A percentile compares a stretch with the other conserved stretches of the same genome.
These are phyloP conservation scores for Plenodomus lindquistii DNA, from an alignment of 2,329 filamentous ascomycete genomes.

Conservation along the genomic window DNA sequence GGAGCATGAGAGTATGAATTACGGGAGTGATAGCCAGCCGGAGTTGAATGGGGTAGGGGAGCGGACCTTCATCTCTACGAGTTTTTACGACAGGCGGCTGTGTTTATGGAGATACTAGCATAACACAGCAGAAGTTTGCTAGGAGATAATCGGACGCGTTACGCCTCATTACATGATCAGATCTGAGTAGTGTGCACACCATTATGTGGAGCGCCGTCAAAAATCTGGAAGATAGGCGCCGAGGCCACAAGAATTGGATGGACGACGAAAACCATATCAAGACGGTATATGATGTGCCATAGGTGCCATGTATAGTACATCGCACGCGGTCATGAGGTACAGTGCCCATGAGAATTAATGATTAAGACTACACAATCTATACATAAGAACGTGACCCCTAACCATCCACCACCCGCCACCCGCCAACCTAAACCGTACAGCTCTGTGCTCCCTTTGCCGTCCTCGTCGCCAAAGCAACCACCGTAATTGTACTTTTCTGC, in stretches of 20 bases:
- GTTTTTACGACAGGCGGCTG: slow-evolving; percentile 74
- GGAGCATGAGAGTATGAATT: slow-evolving; percentile 93
- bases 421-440: slow-evolving; percentile 6
- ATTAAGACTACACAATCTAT: not conserved
- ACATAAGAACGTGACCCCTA: not conserved
- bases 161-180: too few species aligned
- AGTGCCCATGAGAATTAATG: too few species aligned
- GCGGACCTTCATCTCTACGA: slow-evolving; percentile 66
- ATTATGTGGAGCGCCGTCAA: too few species aligned
- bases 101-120: slow-evolving; percentile 64
- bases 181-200: too few species aligned
- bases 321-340: too few species aligned
- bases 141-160: too few species aligned
- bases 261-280: too few species aligned
- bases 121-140: too few species aligned
- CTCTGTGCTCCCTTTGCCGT: slow-evolving; percentile 17
- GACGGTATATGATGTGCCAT: too few species aligned
- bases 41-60: slow-evolving; percentile 24
- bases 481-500: slow-evolving; percentile 13
- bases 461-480: slow-evolving; percentile 12
- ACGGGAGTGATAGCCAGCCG: slow-evolving; percentile 74
- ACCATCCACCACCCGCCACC: not conserved
- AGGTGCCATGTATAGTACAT: too few species aligned
- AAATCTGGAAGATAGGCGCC: too few species aligned
- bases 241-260: too few species aligned